phyloP scores from a whole-genome alignment of 2,329 filamentous ascomycete genomes.

The Lachnellula occidentalis region DNA sequence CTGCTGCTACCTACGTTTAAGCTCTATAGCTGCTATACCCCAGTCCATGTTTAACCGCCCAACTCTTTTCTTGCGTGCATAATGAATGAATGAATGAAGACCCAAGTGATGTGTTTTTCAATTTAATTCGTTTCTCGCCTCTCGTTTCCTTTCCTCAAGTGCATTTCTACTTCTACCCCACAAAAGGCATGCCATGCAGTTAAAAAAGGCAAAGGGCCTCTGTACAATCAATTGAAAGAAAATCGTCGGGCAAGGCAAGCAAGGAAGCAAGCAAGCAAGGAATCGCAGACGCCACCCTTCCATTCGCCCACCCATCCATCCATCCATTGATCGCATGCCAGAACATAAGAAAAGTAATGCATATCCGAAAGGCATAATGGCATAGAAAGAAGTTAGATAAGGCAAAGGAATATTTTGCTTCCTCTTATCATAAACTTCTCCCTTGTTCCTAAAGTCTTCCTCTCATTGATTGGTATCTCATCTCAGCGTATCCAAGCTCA shows the following conservation, averaged over 20 bases:
- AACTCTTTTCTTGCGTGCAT: too few relatives aligned
- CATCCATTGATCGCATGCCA: background rate
- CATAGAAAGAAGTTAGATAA: background rate
- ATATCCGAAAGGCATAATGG: background rate
- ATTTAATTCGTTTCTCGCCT: background rate
- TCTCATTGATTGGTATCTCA: background rate
- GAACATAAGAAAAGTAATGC: background rate
- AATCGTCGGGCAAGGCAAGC: background rate
- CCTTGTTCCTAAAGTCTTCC: background rate
- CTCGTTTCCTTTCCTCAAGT: background rate
- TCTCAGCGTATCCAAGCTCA: slow-evolving; percentile 20
- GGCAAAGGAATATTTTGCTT: background rate
- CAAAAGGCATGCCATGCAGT: background rate
- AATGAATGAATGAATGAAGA: too few relatives aligned
- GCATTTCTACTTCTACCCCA: background rate
- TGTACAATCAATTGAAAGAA: background rate
- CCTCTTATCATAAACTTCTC: background rate
- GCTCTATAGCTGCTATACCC: too few relatives aligned
- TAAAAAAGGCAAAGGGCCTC: background rate
- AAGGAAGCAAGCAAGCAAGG: background rate
- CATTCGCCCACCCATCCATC: background rate
- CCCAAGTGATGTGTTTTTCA: background rate
- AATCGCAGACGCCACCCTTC: background rate
- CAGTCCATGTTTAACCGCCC: too few relatives aligned
- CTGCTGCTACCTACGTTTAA: too few relatives aligned